Base-by-base conservation (phyloP, 202 grass and related monocot genomes). In the Brachypodium distachyon region DNA sequence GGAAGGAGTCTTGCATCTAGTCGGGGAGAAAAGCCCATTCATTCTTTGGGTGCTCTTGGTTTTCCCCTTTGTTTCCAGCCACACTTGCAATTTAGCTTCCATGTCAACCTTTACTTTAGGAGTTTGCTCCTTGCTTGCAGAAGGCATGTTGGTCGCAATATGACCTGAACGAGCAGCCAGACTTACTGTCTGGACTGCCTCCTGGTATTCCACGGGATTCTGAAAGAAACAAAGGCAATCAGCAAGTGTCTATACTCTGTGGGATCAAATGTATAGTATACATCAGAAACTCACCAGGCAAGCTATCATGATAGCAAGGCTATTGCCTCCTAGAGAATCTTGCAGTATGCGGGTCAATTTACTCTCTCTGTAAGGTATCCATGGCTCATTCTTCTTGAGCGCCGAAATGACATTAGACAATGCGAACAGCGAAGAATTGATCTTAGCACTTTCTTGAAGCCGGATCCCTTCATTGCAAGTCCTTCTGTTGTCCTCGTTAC, bases 351-450 rank as follows among this genome's bases (percentile, higher is more conserved):
- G 87, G 36, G 96, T 98, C 49, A 99, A 39, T 83, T 92, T 99
- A 80, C 92, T 95, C 76, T 92, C 89, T 43, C 96, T 80, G 22
- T 90, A 99, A 12, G 96, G 96, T 77, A 99, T 85, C 16, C 90
- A 76, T 25, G 63, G 43, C 51, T 90, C 86, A 17, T 86, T 99
- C 73, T 73, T 99, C 71, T 93, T 93, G 26, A 99, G 83, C 69
- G 96, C 89, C 56, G 87, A 90, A 56, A 95, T 93, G 21, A 99
- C 92, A 90, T 99, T 99, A 2, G 96, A 95, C 29, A 98, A 55
- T 29, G 91, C 83, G 87, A 95, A 83, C 34, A 98, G 53, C 4
- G 96, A 98, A 38, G 84, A 90, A 49, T 95, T 98, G n/a, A 98
- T 98, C 83, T 95, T 95, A n/a, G 87, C 67, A 13, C 96, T 95